Percentiles rank a stretch among this genome's conserved stretches.
Evolutionary conservation across 345 rosid species (phyloP).

Genomic region (Citrus medica): DNA sequence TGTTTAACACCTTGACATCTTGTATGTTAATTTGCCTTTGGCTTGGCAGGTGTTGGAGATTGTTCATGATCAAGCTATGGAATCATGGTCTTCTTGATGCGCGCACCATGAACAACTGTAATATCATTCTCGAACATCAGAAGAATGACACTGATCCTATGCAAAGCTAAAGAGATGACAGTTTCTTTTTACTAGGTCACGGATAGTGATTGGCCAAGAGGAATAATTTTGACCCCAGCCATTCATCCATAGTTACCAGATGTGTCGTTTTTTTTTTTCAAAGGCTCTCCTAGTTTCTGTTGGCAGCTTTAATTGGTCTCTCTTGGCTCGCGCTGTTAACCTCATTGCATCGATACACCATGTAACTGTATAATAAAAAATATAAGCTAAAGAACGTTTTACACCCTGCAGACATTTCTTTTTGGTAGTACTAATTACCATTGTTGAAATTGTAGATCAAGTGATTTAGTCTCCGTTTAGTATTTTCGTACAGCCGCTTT

Average conservation of each 20-base stretch:
- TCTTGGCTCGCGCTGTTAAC: neutral
- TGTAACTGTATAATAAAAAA: neutral
- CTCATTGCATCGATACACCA: neutral
- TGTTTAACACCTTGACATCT: neutral
- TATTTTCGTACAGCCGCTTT: too few species aligned
- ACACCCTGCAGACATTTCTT: neutral
- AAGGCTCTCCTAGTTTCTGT: neutral
- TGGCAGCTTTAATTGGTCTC: neutral
- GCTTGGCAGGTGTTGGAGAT: conserved; percentile 74
- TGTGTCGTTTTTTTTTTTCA: neutral
- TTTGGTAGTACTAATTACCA: neutral
- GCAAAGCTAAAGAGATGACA: conserved; percentile 21
- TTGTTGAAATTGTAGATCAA: neutral
- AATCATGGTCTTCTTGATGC: conserved; percentile 76
- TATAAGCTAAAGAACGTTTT: neutral
- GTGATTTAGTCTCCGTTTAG: neutral
- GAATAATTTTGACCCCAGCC: neutral
- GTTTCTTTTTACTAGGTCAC: neutral
- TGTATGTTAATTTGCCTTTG: neutral
- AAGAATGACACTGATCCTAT: conserved; percentile 29
- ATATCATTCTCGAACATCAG: conserved; percentile 42
- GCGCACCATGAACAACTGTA: conserved; percentile 65
- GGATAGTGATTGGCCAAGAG: neutral
- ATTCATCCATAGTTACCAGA: neutral
- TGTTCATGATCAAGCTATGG: conserved; percentile 77